phyloP scores from a whole-genome alignment of 116 monocot genomes.

The Phalaenopsis hybrid region DNA sequence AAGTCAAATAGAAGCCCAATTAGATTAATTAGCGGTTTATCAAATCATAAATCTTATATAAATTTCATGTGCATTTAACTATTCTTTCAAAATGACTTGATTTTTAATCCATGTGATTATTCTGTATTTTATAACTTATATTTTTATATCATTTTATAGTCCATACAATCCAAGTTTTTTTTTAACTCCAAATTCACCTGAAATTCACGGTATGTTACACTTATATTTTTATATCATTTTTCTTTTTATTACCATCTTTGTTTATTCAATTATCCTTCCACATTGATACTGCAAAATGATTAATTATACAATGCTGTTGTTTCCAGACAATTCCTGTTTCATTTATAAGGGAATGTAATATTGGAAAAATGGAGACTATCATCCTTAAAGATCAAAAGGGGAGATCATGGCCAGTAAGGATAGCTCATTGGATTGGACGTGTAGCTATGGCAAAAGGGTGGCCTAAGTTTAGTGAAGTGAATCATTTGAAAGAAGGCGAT shows the following conservation, averaged over 20 bases:
- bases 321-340: conserved; percentile 18
- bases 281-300: background rate
- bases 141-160: too few relatives aligned
- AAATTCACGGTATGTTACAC: too few relatives aligned
- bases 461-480: conserved; percentile 7
- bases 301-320: background rate
- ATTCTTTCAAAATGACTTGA: too few relatives aligned
- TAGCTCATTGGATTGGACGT: conserved; percentile 9
- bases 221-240: too few relatives aligned
- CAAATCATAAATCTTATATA: too few relatives aligned
- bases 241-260: background rate
- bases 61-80: too few relatives aligned
- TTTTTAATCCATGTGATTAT: too few relatives aligned
- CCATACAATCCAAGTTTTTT: too few relatives aligned
- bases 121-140: too few relatives aligned
- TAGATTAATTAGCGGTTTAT: too few relatives aligned
- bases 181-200: too few relatives aligned
- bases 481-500: conserved; percentile 19
- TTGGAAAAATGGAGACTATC: background rate
- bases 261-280: background rate
- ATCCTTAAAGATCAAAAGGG: conserved; percentile 16
- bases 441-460: conserved; percentile 14
- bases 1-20: too few relatives aligned
- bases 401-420: conserved; percentile 11
- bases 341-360: conserved; percentile 11